A percentile compares a stretch with the other conserved stretches of the same genome.
These are phyloP conservation scores for Amylocarpus encephaloides DNA, from an alignment of 2,329 filamentous ascomycete genomes.

Conservation along the genomic window DNA sequence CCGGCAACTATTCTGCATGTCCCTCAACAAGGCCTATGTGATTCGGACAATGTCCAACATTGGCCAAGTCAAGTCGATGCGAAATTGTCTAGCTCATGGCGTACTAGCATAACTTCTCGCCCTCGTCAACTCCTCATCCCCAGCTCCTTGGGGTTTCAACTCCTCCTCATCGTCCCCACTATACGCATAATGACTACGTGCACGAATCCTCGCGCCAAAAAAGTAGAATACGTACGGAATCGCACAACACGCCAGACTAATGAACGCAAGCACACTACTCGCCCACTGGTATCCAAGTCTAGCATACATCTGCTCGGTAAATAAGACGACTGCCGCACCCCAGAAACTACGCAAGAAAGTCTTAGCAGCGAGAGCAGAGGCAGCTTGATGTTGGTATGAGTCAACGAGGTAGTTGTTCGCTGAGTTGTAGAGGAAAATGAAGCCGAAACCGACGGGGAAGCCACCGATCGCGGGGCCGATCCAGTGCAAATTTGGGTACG, in stretches of 20 bases:
- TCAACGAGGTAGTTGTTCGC: slow-evolving; percentile 55
- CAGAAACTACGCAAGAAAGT: slow-evolving; percentile 74
- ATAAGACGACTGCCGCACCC: slow-evolving; percentile 71
- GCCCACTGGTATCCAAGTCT: slow-evolving; percentile 44
- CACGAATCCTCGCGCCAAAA: slow-evolving; percentile 66
- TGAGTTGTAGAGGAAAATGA: slow-evolving; percentile 59
- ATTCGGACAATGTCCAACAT: too few species aligned
- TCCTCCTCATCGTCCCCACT: slow-evolving; percentile 46
- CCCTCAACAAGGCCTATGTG: too few species aligned
- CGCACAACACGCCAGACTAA: slow-evolving; percentile 51
- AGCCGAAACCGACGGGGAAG: slow-evolving; percentile 54
- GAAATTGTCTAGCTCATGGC: slow-evolving; percentile 13
- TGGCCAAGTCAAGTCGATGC: too few species aligned
- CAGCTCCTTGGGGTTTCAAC: slow-evolving; percentile 3
- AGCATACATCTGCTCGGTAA: slow-evolving; percentile 63
- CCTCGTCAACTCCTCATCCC: slow-evolving; percentile 22
- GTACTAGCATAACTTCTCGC: slow-evolving; percentile 24
- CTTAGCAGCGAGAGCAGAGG: slow-evolving; percentile 75
- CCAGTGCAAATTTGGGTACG: slow-evolving; percentile 50
- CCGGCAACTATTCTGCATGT: too few species aligned
- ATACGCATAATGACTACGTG: slow-evolving; percentile 67
- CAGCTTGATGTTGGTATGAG: slow-evolving; percentile 67
- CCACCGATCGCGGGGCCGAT: slow-evolving; percentile 52
- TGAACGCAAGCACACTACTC: slow-evolving; percentile 5
- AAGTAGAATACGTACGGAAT: slow-evolving; percentile 81